phyloP scores from a whole-genome alignment of 1,284 basidiomycete species.

The Marasmius sp. region DNA sequence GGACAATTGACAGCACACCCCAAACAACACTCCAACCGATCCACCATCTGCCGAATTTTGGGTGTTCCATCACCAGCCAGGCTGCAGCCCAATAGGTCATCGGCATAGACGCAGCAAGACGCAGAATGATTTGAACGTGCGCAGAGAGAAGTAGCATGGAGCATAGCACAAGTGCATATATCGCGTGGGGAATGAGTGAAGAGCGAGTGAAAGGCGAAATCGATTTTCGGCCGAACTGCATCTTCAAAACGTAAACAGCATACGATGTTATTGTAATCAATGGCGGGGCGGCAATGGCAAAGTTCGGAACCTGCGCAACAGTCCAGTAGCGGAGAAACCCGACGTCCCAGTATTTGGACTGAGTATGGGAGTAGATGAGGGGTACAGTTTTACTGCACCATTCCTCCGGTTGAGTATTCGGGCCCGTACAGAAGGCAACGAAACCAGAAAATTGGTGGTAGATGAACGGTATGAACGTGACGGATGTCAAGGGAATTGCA shows the following conservation, averaged over 20 bases:
- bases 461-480: conserved; percentile 66
- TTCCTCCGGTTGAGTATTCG: conserved; percentile 16
- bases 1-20: conserved; percentile 69
- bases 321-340: conserved; percentile 91
- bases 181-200: conserved; percentile 59
- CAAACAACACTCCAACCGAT: conserved; percentile 77
- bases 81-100: conserved; percentile 85
- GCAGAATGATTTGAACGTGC: conserved; percentile 89
- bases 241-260: conserved; percentile 35
- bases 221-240: conserved; percentile 4
- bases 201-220: conserved; percentile 31
- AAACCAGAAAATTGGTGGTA: conserved; percentile 72
- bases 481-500: conserved; percentile 39
- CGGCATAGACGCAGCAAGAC: conserved; percentile 79
- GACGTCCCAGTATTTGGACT: conserved; percentile 85
- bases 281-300: conserved; percentile 77
- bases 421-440: conserved; percentile 55
- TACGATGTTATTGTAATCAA: conserved; percentile 53
- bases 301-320: conserved; percentile 81
- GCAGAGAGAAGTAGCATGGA: conserved; percentile 74
- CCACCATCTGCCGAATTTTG: conserved; percentile 53
- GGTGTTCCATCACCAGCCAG: conserved; percentile 52
- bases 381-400: conserved; percentile 75
- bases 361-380: conserved; percentile 82
- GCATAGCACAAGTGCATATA: conserved; percentile 65